Conservation (phyloP, 2,329 filamentous ascomycete species). For the Lachnellula occidentalis region DNA sequence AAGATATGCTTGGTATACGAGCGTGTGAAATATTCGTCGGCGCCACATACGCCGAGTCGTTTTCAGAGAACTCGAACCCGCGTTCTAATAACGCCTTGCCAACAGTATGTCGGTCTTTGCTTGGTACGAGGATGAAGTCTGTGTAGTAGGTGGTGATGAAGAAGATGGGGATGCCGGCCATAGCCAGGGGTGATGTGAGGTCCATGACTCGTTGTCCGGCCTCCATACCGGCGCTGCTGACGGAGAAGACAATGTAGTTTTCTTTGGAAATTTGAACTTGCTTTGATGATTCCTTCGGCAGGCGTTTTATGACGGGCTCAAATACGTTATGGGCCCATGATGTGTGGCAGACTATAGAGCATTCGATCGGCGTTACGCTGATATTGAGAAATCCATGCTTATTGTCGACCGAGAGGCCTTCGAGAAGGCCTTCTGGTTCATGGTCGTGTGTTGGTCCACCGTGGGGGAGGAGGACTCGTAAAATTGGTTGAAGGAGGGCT, state of each 20-base stretch:
- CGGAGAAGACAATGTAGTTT: slow-evolving; percentile 81
- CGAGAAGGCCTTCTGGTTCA: slow-evolving; percentile 32
- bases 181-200: slow-evolving; percentile 80
- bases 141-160: slow-evolving; percentile 99
- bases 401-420: slow-evolving; percentile 45
- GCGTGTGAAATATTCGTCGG: slow-evolving; percentile 28
- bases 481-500: slow-evolving; percentile 76
- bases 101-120: slow-evolving; percentile 67
- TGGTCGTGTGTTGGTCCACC: slow-evolving; percentile 31
- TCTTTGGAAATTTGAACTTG: slow-evolving; percentile 72
- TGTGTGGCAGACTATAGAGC: slow-evolving; percentile 82
- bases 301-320: slow-evolving; percentile 58
- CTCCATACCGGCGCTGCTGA: slow-evolving; percentile 84
- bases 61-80: slow-evolving; percentile 79
- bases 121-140: slow-evolving; percentile 90
- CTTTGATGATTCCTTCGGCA: slow-evolving; percentile 49
- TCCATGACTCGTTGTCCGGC: slow-evolving; percentile 89
- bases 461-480: slow-evolving; percentile 75
- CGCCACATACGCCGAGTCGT: slow-evolving; percentile 63
- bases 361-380: slow-evolving; percentile 86
- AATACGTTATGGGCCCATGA: slow-evolving; percentile 71
- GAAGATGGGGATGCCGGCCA: slow-evolving; percentile 93
- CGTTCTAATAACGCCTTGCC: slow-evolving; percentile 69
- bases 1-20: slow-evolving; percentile 37
- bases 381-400: slow-evolving; percentile 86